These are phyloP conservation scores for Serendipita sp. DNA, from an alignment of 768 basidiomycete genomes.

Conservation along the genomic window DNA sequence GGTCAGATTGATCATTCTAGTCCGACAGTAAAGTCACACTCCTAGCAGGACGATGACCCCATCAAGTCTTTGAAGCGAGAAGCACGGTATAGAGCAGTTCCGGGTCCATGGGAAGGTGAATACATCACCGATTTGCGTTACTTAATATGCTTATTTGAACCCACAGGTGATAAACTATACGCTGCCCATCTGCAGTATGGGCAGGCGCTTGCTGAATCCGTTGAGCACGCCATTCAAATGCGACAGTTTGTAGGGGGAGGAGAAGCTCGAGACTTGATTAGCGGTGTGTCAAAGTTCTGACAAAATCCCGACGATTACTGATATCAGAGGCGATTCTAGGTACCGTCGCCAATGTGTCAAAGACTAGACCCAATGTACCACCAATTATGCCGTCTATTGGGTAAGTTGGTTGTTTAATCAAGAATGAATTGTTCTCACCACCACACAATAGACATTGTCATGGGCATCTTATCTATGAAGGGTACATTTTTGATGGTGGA, in stretches of 20 bases:
- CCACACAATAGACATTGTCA: not conserved
- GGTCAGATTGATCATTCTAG: not conserved
- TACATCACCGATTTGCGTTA: not conserved
- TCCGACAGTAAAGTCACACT: not conserved
- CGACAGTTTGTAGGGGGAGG: not conserved
- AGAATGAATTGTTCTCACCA: not conserved
- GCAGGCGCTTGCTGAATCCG: not conserved
- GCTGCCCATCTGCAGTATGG: not conserved
- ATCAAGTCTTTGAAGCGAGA: not conserved
- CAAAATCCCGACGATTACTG: not conserved
- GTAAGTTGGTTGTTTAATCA: not conserved
- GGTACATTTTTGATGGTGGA: not conserved
- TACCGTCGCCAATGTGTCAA: not conserved
- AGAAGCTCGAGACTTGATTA: not conserved
- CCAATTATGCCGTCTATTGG: not conserved
- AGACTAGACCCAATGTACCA: not conserved
- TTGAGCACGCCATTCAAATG: not conserved
- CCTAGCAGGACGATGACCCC: not conserved
- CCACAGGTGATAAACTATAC: constrained; percentile 2
- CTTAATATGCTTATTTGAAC: not conserved
- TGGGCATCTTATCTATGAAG: not conserved
- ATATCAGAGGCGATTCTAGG: not conserved
- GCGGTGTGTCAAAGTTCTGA: not conserved
- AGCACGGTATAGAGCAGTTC: not conserved
- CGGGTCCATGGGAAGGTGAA: not conserved